Conservation (phyloP, 2,329 filamentous ascomycete species). For the Aspergillus novofumigatus region DNA sequence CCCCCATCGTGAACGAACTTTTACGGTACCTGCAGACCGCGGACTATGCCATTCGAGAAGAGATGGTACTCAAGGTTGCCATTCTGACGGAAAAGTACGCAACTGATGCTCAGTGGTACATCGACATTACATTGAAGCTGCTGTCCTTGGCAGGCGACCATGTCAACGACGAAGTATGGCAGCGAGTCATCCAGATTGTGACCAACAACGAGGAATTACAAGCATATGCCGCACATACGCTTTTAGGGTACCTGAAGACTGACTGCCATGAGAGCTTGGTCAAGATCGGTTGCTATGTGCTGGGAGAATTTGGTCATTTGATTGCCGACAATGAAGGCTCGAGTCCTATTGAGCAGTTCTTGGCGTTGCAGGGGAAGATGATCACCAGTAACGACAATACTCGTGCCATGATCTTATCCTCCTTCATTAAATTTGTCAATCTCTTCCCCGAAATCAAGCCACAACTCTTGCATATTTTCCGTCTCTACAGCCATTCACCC, state of each 20-base stretch:
- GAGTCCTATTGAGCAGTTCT: constrained; percentile 94
- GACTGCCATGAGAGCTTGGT: constrained; percentile 96
- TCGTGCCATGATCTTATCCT: constrained; percentile 88
- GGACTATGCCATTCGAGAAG: constrained; percentile 95
- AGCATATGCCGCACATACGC: constrained; percentile 91
- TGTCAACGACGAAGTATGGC: constrained; percentile 98
- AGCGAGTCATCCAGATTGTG: constrained; percentile 96
- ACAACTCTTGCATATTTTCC: constrained; percentile 85
- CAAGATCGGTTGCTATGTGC: constrained; percentile 93
- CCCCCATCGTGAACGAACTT: constrained; percentile 87
- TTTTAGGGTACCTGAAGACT: constrained; percentile 84
- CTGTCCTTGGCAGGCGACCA: constrained; percentile 97
- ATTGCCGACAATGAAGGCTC: constrained; percentile 89
- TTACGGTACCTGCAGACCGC: constrained; percentile 92
- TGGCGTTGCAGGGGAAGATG: constrained; percentile 88
- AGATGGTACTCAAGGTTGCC: constrained; percentile 98
- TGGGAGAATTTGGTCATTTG: constrained; percentile 95
- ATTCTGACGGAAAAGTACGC: constrained; percentile 98
- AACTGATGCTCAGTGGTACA: constrained; percentile 98
- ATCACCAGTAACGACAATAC: constrained; percentile 83
- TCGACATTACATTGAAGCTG: constrained; percentile 90
- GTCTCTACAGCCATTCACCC: constrained; percentile 86
- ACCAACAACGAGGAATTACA: constrained; percentile 99
- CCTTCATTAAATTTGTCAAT: constrained; percentile 97
- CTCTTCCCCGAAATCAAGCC: constrained; percentile 98